These are phyloP conservation scores for Aegle marmelos DNA, from an alignment of 345 rosid species.

Conservation along the genomic window DNA sequence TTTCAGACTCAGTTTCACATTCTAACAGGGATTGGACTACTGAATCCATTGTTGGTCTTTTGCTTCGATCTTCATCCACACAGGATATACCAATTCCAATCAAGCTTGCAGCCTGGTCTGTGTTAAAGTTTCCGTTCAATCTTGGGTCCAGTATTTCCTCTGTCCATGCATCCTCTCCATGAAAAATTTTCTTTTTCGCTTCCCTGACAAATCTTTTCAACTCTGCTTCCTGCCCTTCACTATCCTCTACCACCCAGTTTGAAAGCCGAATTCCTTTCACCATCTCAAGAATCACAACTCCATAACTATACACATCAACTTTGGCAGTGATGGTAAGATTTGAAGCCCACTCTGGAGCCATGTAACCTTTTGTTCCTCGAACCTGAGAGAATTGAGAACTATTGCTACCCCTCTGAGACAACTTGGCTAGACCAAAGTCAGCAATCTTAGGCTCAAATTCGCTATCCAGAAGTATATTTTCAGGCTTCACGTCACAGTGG, in stretches of 20 bases:
- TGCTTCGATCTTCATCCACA: slow-evolving; percentile 9
- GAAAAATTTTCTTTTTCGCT: slow-evolving; percentile 20
- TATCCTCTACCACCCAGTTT: slow-evolving; percentile 9
- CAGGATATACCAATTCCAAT: slow-evolving; percentile 9
- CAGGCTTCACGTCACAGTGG: slow-evolving; percentile 68
- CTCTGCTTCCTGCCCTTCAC: slow-evolving; percentile 30
- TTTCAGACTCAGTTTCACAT: background rate
- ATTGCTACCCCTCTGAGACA: slow-evolving; percentile 23
- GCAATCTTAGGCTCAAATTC: slow-evolving; percentile 49
- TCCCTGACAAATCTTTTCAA: slow-evolving; percentile 25
- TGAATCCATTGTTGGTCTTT: slow-evolving; percentile 42
- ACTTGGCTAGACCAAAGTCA: slow-evolving; percentile 54
- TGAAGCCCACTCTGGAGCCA: slow-evolving; percentile 42
- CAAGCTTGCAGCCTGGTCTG: slow-evolving; percentile 21
- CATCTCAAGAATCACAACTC: slow-evolving; percentile 42
- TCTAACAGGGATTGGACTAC: slow-evolving; percentile 30
- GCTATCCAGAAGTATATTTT: slow-evolving; percentile 48
- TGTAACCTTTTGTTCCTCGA: slow-evolving; percentile 40
- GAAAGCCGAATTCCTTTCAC: slow-evolving; percentile 40
- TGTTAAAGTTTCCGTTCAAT: slow-evolving; percentile 25
- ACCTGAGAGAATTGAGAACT: slow-evolving; percentile 22
- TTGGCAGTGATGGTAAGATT: slow-evolving; percentile 39
- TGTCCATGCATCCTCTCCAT: slow-evolving; percentile 17
- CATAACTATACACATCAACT: slow-evolving; percentile 43
- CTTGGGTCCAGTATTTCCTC: slow-evolving; percentile 28